A percentile compares a stretch with the other conserved stretches of the same genome.
Evolutionary conservation across 2,329 filamentous ascomycete species (phyloP).

Genomic region (Ophiocordyceps australis): DNA sequence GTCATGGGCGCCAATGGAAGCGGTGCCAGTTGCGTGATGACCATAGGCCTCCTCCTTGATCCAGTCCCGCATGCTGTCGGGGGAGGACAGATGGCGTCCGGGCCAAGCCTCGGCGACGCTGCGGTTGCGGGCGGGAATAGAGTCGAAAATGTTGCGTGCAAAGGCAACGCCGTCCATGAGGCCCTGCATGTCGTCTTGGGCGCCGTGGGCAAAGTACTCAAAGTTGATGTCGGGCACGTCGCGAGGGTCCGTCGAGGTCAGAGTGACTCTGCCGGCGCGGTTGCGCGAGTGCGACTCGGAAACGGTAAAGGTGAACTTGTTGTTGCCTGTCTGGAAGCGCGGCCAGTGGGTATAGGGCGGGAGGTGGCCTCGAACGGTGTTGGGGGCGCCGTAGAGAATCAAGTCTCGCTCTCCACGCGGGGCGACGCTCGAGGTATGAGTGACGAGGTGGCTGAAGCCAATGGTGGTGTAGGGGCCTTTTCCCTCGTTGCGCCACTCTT

Average conservation of each 20-base stretch:
- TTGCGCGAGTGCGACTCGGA: conserved; percentile 48
- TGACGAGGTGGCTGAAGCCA: conserved; percentile 6
- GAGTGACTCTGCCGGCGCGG: conserved; percentile 38
- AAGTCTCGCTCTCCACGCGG: conserved; percentile 11
- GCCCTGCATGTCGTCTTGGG: conserved; percentile 24
- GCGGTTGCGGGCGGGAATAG: conserved; percentile 7
- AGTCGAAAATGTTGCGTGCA: conserved; percentile 29
- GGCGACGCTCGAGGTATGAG: conserved; percentile 10
- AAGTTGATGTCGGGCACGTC: conserved; percentile 45
- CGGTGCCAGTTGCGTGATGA: conserved; percentile 38
- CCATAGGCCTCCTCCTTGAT: conserved; percentile 31
- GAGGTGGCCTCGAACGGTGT: conserved; percentile 10
- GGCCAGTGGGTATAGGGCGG: conserved; percentile 8
- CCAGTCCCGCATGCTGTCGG: conserved; percentile 24
- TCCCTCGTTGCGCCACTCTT: conserved; percentile 9
- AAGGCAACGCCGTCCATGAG: conserved; percentile 37
- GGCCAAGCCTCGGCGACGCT: conserved; percentile 9
- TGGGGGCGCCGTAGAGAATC: conserved; percentile 11
- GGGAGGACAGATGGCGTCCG: conserved; percentile 16
- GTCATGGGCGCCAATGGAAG: conserved; percentile 30
- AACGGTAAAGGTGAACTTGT: conserved; percentile 17
- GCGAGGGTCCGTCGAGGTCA: conserved; percentile 42
- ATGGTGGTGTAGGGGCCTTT: conserved; percentile 8
- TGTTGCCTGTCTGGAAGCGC: conserved; percentile 8
- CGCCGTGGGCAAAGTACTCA: conserved; percentile 37